A percentile compares a stretch with the other conserved stretches of the same genome.
These are phyloP conservation scores for Acacia confusa DNA, from an alignment of 306 rosid genomes.

Conservation along the genomic window DNA sequence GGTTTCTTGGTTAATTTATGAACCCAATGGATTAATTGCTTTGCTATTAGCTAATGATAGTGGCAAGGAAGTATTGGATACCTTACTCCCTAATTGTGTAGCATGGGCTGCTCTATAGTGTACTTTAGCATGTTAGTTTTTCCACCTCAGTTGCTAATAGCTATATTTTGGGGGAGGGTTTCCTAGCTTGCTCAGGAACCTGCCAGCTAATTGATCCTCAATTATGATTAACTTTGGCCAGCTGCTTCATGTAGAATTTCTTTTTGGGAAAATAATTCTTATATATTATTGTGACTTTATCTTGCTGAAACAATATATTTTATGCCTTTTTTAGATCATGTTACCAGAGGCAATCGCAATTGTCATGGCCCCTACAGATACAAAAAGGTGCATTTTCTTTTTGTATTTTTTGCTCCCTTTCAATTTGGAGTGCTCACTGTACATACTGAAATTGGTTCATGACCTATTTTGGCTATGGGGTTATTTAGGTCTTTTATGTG, in stretches of 20 bases:
- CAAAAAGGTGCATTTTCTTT: conserved; percentile 53
- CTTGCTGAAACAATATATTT: not conserved
- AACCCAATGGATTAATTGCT: conserved; percentile 15
- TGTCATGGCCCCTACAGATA: conserved; percentile 98
- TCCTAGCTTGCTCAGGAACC: not conserved
- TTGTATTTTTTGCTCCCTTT: not conserved
- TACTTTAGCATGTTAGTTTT: not conserved
- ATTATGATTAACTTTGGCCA: not conserved
- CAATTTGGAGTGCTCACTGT: not conserved
- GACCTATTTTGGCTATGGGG: not conserved
- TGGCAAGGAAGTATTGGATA: not conserved
- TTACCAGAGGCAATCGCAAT: conserved; percentile 97
- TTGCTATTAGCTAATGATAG: not conserved
- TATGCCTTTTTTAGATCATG: conserved; percentile 73
- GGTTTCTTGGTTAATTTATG: conserved; percentile 3
- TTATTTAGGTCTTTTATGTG: too few relatives aligned
- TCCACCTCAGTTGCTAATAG: not conserved
- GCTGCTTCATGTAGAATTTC: not conserved
- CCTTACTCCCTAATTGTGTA: not conserved
- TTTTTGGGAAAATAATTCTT: not conserved
- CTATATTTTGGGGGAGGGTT: not conserved
- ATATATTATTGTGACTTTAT: not conserved
- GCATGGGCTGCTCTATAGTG: not conserved
- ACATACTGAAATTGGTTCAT: not conserved
- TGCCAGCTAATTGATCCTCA: not conserved